Percentiles rank a stretch among this genome's conserved stretches.
These are phyloP conservation scores for Ophiobolus disseminans DNA, from an alignment of 2,329 filamentous ascomycete genomes.

Conservation along the genomic window DNA sequence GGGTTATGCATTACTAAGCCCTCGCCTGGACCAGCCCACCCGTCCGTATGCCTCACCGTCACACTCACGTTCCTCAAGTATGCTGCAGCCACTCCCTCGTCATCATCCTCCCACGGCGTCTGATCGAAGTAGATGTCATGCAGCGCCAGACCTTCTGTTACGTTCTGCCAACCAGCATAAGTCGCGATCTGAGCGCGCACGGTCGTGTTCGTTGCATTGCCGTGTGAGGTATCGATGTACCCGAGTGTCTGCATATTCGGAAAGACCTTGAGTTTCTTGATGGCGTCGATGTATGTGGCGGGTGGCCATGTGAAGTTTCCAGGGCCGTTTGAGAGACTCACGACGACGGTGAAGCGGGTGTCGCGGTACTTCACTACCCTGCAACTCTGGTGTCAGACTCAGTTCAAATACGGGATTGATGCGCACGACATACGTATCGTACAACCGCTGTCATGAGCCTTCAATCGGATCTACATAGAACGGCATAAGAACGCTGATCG, in stretches of 20 bases:
- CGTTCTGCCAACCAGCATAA: constrained; percentile 56
- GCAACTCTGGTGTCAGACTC: neutral
- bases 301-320: constrained; percentile 52
- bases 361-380: constrained; percentile 41
- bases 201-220: constrained; percentile 22
- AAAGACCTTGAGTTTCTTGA: constrained; percentile 49
- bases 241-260: constrained; percentile 59
- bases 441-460: constrained; percentile 47
- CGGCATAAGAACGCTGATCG: constrained; percentile 53
- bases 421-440: constrained; percentile 16
- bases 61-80: constrained; percentile 34
- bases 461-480: constrained; percentile 56
- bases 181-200: constrained; percentile 52
- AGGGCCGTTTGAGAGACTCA: constrained; percentile 56
- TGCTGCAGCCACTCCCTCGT: constrained; percentile 3
- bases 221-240: constrained; percentile 59
- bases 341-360: constrained; percentile 58
- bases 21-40: constrained; percentile 18
- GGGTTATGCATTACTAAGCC: constrained; percentile 31
- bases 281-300: constrained; percentile 51
- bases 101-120: constrained; percentile 43
- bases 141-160: constrained; percentile 42
- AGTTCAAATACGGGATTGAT: neutral
- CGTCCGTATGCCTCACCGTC: constrained; percentile 23
- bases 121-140: constrained; percentile 61